A percentile compares a stretch with the other conserved stretches of the same genome.
phyloP scores from a whole-genome alignment of 2,329 filamentous ascomycete species.

The Fusarium sp. region DNA sequence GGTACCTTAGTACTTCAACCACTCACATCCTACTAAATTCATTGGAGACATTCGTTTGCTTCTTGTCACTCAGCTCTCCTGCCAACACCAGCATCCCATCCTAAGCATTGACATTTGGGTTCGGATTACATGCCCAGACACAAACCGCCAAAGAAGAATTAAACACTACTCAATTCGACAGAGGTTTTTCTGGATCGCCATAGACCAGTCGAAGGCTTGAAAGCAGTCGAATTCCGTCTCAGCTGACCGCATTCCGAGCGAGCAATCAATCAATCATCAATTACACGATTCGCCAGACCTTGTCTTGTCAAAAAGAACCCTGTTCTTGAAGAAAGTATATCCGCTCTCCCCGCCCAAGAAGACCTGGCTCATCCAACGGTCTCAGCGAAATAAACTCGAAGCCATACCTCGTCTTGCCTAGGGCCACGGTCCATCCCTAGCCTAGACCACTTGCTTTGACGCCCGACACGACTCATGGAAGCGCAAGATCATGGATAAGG shows the following conservation, averaged over 20 bases:
- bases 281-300: background rate
- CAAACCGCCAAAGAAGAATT: too few species aligned
- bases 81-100: background rate
- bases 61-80: background rate
- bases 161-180: background rate
- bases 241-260: background rate
- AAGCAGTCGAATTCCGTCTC: background rate
- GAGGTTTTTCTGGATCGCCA: background rate
- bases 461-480: constrained; percentile 2
- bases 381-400: constrained; percentile 3
- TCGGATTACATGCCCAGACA: too few species aligned
- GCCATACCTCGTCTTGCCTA: background rate
- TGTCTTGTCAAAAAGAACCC: background rate
- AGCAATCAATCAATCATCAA: background rate
- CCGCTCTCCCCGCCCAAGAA: background rate
- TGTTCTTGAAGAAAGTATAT: background rate
- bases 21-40: background rate
- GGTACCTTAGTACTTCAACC: background rate
- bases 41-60: background rate
- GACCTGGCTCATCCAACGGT: background rate
- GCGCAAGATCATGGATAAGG: background rate
- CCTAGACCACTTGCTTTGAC: background rate
- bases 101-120: too few species aligned
- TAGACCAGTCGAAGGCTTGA: background rate
- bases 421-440: background rate